Base-by-base conservation (phyloP, 1,284 basidiomycete genomes). In the Melanopsichium pennsylvanicum region DNA sequence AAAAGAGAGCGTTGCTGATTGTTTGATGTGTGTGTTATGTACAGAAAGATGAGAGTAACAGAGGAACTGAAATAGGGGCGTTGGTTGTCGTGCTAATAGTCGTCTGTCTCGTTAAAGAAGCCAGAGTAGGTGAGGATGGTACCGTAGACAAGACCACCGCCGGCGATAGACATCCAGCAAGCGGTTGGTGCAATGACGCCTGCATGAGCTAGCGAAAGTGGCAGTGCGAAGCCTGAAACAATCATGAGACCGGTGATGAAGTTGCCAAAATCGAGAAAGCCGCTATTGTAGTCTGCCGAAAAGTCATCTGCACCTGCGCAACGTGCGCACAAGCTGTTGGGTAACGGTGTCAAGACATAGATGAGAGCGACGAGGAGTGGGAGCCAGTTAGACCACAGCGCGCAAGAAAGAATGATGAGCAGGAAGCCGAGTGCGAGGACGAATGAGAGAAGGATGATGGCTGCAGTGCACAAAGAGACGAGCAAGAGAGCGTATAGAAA, bases 401-500 rank as follows among this genome's bases (percentile, higher is more conserved):
- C 95, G 81, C 96, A 98, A 1, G 92, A 94, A 25, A 99, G 89
- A 82, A 99, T 99, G 81, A 98, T 92, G 78, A 98, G 88, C 54
- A 98, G 84, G 84, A 98, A 99, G 22, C 96, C 96, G 25, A 96
- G 86, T 12, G 96, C 96, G 35, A 99, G 88, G 55, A 97, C 91
- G 82, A 98, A 96, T 4, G 95, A 93, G 29, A 80, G 72, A 25
- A 78, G 61, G 37, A 80, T 79, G 55, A 80, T 74, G 27, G 78
- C 78, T 80, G 68, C 22, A 4, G 10, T 21, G n/a, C 26, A 5
- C 2, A n/a, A 21, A 32, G 16, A 8, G 18, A 22, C 18, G 10
- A 26, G 31, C 12, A 15, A 18, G 22, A 26, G 11, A 22, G 34
- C 32, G 18, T 13, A 32, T 25, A n/a, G 9, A 7, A 32, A 42